Base-by-base conservation (phyloP, 2,329 filamentous ascomycete species). In the Stenocarpella maydis region DNA sequence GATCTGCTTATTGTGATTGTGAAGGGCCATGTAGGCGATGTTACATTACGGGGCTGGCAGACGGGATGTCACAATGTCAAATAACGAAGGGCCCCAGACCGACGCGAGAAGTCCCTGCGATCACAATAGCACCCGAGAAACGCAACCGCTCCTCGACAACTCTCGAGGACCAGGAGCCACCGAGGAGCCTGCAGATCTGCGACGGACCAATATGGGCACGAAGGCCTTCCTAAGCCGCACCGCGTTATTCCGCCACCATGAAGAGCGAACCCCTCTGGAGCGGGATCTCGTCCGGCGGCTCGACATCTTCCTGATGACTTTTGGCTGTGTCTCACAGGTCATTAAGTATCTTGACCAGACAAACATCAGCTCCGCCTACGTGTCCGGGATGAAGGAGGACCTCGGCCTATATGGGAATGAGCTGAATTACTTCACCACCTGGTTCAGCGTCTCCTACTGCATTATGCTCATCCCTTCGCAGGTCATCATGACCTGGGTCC, bases 321-420 rank as follows among this genome's bases (percentile, higher is more conserved):
- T 78, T 67, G 77, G 78, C 4, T 80, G 78, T 45, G 70, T 80
- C 4, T 79, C 77, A 9, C 78, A 80, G 71, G 75, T 77, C 76
- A 68, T 69, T 31, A 75, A 72, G 58, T 75, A 74, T 26, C 73
- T 79, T n/a, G 80, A 82, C 65, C 79, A 80, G 68, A 75, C 76
- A 8, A 79, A 79, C 52, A 79, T 77, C 74, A 79, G 75, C 67
- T 77, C 72, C 21, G 80, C 80, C 15, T 82, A 82, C 50, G 79
- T 81, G 10, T 79, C 77, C 0, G 80, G 80, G 1, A 81, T 82
- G 80, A 78, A 80, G 34, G 76, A 78, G 54, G 78, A 79, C 58
- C 68, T 79, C 10, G 61, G 67, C 1, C 76, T 82, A 8, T 73
- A 76, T 19, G 78, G 77, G 17, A 68, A 75, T 54, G 73, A 75